These are phyloP conservation scores for Amanita rimosa DNA, from an alignment of 768 basidiomycete species.

Conservation along the genomic window DNA sequence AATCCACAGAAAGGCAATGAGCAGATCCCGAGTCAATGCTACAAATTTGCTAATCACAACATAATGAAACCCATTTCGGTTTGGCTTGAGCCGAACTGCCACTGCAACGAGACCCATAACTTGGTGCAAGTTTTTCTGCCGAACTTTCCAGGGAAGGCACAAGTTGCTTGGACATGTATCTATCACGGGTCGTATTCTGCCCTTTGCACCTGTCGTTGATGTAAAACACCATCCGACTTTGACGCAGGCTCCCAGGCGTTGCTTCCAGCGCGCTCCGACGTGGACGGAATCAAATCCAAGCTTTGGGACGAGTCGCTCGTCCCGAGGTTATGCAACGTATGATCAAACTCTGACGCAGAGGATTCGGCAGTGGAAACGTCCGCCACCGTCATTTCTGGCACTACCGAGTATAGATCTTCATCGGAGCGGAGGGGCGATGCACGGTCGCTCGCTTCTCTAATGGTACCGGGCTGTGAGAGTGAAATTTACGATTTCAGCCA, in stretches of 20 bases:
- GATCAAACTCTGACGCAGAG: conserved; percentile 3
- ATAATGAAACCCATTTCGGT: background rate
- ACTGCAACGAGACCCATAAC: background rate
- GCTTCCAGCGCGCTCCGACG: background rate
- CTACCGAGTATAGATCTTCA: conserved; percentile 3
- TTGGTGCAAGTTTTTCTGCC: background rate
- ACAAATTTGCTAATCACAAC: background rate
- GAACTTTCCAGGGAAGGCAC: background rate
- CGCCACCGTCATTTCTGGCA: background rate
- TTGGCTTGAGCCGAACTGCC: background rate
- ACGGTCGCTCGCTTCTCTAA: conserved; percentile 1
- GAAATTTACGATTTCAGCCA: background rate
- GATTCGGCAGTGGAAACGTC: conserved; percentile 2
- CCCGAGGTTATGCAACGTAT: conserved; percentile 2
- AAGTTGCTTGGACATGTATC: background rate
- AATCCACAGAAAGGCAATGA: background rate
- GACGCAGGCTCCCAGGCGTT: background rate
- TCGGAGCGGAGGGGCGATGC: conserved; percentile 3
- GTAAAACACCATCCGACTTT: conserved; percentile 1
- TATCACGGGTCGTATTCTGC: conserved; percentile 5
- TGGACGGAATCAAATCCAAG: background rate
- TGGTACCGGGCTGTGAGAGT: background rate
- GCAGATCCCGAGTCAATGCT: background rate
- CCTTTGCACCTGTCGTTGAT: conserved; percentile 2
- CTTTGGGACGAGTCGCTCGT: background rate